Conservation (phyloP, 495 filamentous ascomycete species). For the Glarea lozoyensis region DNA sequence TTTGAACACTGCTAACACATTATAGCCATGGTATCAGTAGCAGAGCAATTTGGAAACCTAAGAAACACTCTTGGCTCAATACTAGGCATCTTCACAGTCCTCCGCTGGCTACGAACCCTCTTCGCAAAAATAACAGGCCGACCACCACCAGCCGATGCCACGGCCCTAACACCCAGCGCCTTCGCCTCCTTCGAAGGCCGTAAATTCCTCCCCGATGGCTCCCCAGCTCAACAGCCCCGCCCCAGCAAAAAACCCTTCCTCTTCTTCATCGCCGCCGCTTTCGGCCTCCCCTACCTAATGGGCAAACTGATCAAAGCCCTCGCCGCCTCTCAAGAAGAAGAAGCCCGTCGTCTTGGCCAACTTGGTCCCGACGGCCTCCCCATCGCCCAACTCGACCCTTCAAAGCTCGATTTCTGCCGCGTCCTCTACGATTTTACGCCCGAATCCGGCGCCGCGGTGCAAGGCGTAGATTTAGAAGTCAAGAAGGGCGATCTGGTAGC, state of each 20-base stretch:
- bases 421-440: constrained; percentile 91
- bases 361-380: constrained; percentile 43
- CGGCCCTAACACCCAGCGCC: constrained; percentile 74
- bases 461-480: constrained; percentile 80
- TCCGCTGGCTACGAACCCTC: constrained; percentile 86
- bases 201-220: constrained; percentile 42
- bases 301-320: constrained; percentile 82
- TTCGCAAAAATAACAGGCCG: constrained; percentile 92
- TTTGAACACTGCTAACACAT: constrained; percentile 17
- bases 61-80: constrained; percentile 92
- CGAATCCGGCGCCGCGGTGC: constrained; percentile 41
- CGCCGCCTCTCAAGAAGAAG: constrained; percentile 73
- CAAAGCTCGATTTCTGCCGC: constrained; percentile 89
- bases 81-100: constrained; percentile 88
- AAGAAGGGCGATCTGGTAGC: constrained; percentile 95
- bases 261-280: constrained; percentile 89
- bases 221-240: constrained; percentile 32
- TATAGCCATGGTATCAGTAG: constrained; percentile 93
- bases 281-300: constrained; percentile 94
- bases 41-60: constrained; percentile 91
- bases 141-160: constrained; percentile 77
- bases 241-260: constrained; percentile 91
- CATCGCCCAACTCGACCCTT: constrained; percentile 56
- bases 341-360: constrained; percentile 48
- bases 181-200: constrained; percentile 83